These are phyloP conservation scores for Ustilago sp. DNA, from an alignment of 1,284 basidiomycete species.

Conservation along the genomic window DNA sequence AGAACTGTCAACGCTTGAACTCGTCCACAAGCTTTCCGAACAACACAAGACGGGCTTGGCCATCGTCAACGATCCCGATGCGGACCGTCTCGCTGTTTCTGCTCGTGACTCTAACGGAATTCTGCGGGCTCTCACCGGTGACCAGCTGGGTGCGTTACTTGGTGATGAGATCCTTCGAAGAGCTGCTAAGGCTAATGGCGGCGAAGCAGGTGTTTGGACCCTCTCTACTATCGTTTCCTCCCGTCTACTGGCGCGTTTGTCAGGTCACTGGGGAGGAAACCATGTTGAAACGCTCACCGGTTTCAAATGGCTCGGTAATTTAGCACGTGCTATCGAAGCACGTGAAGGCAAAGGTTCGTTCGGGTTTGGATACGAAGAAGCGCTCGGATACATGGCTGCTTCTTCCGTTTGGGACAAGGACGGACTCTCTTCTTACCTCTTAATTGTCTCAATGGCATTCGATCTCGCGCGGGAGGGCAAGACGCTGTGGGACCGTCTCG, in stretches of 20 bases:
- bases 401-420: slow-evolving; percentile 64
- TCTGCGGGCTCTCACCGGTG: slow-evolving; percentile 57
- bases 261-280: slow-evolving; percentile 40
- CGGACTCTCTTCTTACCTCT: slow-evolving; percentile 58
- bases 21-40: slow-evolving; percentile 60
- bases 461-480: slow-evolving; percentile 45
- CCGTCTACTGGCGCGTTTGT: slow-evolving; percentile 55
- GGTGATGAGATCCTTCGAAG: slow-evolving; percentile 60
- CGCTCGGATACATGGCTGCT: slow-evolving; percentile 62
- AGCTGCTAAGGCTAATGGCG: slow-evolving; percentile 27
- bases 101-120: slow-evolving; percentile 50
- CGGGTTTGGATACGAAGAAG: slow-evolving; percentile 63
- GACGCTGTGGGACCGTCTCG: slow-evolving; percentile 60
- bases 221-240: slow-evolving; percentile 60
- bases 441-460: slow-evolving; percentile 55
- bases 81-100: slow-evolving; percentile 58
- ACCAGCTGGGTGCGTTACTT: slow-evolving; percentile 59
- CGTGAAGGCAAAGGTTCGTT: slow-evolving; percentile 50
- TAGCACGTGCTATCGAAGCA: slow-evolving; percentile 47
- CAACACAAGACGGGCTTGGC: slow-evolving; percentile 52
- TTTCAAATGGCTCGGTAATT: slow-evolving; percentile 66
- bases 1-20: slow-evolving; percentile 58
- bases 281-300: slow-evolving; percentile 62
- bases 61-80: slow-evolving; percentile 64
- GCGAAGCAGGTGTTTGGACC: slow-evolving; percentile 37